phyloP scores from a whole-genome alignment of 768 basidiomycete genomes.

The Agaricus sinodeliciosus region DNA sequence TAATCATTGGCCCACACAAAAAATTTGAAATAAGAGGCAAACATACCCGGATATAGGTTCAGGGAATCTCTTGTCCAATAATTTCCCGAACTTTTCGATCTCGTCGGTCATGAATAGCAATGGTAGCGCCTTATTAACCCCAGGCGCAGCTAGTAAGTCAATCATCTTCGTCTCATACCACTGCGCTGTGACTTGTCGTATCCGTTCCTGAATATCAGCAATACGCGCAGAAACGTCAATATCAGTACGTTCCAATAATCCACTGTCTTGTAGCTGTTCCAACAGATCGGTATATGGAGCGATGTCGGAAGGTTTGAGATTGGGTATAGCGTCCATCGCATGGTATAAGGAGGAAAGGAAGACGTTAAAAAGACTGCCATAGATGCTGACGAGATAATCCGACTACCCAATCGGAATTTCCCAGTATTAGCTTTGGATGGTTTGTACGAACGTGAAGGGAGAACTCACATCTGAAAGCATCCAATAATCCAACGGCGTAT shows the following conservation, averaged over 20 bases:
- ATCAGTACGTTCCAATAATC: conserved; percentile 65
- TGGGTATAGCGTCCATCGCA: conserved; percentile 68
- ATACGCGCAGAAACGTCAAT: conserved; percentile 67
- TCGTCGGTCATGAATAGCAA: conserved; percentile 82
- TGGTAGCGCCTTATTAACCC: conserved; percentile 77
- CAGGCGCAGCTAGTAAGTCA: conserved; percentile 60
- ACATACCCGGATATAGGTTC: conserved; percentile 76
- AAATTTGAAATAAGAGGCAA: neutral
- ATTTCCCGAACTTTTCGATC: conserved; percentile 79
- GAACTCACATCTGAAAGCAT: conserved; percentile 70
- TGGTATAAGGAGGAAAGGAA: conserved; percentile 85
- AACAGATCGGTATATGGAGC: conserved; percentile 59
- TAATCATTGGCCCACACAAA: neutral
- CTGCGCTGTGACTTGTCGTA: conserved; percentile 51
- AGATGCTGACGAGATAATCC: conserved; percentile 62
- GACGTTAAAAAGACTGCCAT: conserved; percentile 74
- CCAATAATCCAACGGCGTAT: conserved; percentile 74
- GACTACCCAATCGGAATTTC: conserved; percentile 29
- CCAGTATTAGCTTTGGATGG: conserved; percentile 2
- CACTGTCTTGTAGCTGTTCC: conserved; percentile 64
- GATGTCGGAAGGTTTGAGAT: conserved; percentile 66
- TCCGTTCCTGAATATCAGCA: conserved; percentile 58
- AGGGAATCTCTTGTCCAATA: conserved; percentile 81
- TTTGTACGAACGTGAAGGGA: neutral
- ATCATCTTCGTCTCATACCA: conserved; percentile 60